These are phyloP conservation scores for Rhizopogon roseolus DNA, from an alignment of 768 basidiomycete genomes.

Conservation along the genomic window DNA sequence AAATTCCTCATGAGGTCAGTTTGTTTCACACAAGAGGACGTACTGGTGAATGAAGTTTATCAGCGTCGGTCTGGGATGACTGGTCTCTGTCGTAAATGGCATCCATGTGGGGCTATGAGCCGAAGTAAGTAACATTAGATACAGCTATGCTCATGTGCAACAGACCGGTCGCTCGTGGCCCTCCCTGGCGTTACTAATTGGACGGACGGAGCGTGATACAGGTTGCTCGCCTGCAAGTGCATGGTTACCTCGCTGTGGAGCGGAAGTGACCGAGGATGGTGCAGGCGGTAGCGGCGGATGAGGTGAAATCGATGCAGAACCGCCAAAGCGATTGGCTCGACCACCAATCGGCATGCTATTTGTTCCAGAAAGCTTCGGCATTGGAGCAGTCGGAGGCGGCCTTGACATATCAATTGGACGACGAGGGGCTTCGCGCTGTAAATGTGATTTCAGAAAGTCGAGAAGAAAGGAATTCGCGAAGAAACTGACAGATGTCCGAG, in stretches of 20 bases:
- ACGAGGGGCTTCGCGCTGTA: slow-evolving; percentile 17
- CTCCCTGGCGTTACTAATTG: slow-evolving; percentile 7
- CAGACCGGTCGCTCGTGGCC: slow-evolving; percentile 19
- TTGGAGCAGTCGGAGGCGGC: slow-evolving; percentile 10
- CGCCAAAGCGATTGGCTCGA: slow-evolving; percentile 17
- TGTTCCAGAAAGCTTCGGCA: slow-evolving; percentile 25
- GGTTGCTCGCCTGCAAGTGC: slow-evolving; percentile 18
- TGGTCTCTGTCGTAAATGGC: neutral
- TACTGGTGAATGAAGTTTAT: slow-evolving; percentile 17
- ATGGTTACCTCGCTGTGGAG: neutral
- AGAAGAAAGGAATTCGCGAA: neutral
- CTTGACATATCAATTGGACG: slow-evolving; percentile 9
- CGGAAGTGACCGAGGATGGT: neutral
- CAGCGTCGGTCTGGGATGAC: slow-evolving; percentile 2
- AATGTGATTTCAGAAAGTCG: neutral
- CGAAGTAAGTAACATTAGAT: slow-evolving; percentile 3
- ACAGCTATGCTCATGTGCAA: neutral
- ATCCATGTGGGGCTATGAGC: slow-evolving; percentile 14
- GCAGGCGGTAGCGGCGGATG: neutral
- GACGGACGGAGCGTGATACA: slow-evolving; percentile 12
- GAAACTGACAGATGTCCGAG: slow-evolving; percentile 12
- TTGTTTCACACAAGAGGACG: neutral
- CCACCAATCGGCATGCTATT: slow-evolving; percentile 28
- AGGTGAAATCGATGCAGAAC: slow-evolving; percentile 5
- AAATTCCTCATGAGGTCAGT: no score